A percentile compares a stretch with the other conserved stretches of the same genome.
phyloP scores from a whole-genome alignment of 1,284 basidiomycete species.

The Porogramme epimiltina region DNA sequence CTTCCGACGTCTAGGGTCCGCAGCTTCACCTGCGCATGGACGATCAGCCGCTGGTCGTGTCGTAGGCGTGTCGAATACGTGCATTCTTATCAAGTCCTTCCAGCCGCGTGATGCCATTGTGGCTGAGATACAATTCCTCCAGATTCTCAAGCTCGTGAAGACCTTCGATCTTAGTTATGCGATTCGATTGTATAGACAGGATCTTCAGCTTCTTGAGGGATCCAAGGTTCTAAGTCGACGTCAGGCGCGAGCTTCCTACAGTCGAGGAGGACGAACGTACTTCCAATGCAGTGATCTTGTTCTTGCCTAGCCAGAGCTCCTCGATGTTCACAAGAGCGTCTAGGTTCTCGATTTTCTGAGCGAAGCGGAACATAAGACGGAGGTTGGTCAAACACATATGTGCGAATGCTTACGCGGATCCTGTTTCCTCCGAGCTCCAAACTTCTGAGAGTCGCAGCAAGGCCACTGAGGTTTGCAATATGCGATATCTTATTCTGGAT shows the following conservation, averaged over 20 bases:
- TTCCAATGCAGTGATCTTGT: slow-evolving; percentile 90
- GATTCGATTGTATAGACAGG: slow-evolving; percentile 90
- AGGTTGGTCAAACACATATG: neutral
- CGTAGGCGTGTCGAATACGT: neutral
- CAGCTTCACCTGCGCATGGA: slow-evolving; percentile 62
- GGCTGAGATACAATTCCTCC: slow-evolving; percentile 92
- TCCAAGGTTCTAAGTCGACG: slow-evolving; percentile 51
- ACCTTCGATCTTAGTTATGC: slow-evolving; percentile 87
- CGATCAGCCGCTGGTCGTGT: neutral
- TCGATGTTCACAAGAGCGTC: slow-evolving; percentile 83
- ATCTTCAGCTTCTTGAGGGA: slow-evolving; percentile 76
- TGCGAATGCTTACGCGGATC: slow-evolving; percentile 62
- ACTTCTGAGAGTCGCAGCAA: slow-evolving; percentile 72
- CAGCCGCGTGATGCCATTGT: slow-evolving; percentile 87
- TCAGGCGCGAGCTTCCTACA: neutral
- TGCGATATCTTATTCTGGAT: slow-evolving; percentile 94
- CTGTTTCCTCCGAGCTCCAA: slow-evolving; percentile 94
- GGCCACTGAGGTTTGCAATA: slow-evolving; percentile 65
- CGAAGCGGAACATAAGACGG: neutral
- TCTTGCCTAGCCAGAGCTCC: slow-evolving; percentile 97
- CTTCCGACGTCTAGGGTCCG: slow-evolving; percentile 87
- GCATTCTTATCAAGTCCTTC: slow-evolving; percentile 89
- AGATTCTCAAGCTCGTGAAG: slow-evolving; percentile 73
- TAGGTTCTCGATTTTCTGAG: slow-evolving; percentile 85
- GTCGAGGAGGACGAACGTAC: slow-evolving; percentile 36